Base-by-base conservation (phyloP, 1,284 basidiomycete genomes). In the Marasmius oreades region DNA sequence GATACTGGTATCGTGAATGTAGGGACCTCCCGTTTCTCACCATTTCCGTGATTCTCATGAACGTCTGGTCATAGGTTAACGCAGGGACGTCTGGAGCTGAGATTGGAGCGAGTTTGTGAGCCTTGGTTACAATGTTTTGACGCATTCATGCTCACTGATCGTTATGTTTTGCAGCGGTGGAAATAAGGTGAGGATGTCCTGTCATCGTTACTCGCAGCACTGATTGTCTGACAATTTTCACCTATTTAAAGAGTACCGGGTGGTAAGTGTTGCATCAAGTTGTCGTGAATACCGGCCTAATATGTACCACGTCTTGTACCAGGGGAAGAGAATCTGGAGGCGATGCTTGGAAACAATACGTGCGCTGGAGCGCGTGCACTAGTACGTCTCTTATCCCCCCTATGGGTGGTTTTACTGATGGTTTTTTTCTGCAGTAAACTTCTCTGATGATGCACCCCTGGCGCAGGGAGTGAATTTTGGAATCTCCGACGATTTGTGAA, bases 261-360 rank as follows among this genome's bases (percentile, higher is more conserved):
- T 92, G 90, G 86, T 88, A 68, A 69, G 82, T 52, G 55, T 59
- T 57, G 48, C 47, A 61, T 59, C 57, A 58, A 59, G 44, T 55
- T 50, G 47, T 31, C 47, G 5, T 50, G 47, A 33, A 50, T n/a
- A 50, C 47, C 26, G 31, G 47, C 47, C 33, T 33, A 31, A 50
- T 26, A 14, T 23, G 33, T 26, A 20, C n/a, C 56, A 59, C 53
- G 63, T 57, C 51, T 55, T 24, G 61, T 61, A 66, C 55, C 58
- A 94, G 93, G 93, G 95, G 95, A n/a, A 84, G 95, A 55, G 95
- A 98, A 74, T 94, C 92, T 14, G 95, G 95, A 34, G 95, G 95
- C 47, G 95, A 98, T 71, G 91, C 95, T 23, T 98, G 95, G 95
- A 95, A 95, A 72, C 92, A 96, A 69, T 93, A 92, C 61, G 88